Base-by-base conservation (phyloP, 768 basidiomycete genomes). In the Serendipita sp. region DNA sequence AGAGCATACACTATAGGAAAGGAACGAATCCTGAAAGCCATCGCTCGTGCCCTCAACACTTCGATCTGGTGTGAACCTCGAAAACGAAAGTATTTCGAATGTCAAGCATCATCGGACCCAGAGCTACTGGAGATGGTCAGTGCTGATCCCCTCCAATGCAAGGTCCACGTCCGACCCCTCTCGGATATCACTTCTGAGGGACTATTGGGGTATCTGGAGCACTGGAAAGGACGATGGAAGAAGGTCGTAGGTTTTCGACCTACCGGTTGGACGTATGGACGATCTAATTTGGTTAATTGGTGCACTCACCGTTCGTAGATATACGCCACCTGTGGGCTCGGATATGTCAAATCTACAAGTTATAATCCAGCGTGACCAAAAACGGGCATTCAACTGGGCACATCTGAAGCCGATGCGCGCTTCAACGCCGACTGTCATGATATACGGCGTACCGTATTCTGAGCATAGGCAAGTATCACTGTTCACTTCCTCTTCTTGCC, bases 1-100 rank as follows among this genome's bases (percentile, higher is more conserved):
- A 91, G 92, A 9, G 97, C 96, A 0, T 99, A 99, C 73, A 90
- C 90, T 0, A 91, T 98, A 56, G 96, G 96, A 42, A 99, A 99
- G 72, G 96, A 99, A 72, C 84, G 96, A 24, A 88, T 98, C 42
- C 93, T 96, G 42, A 96, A 97, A 81, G 95, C 89, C 0, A 83
- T 98, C 26, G 96, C 96, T 0, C 78, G 82, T 64, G 86, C 89
- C 0, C 73, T 99, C 14, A 74, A 79, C 45, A 81, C 85, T 22
- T 94, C 88, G 71, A 81, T 99, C 1, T 98, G 90, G 70, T 95
- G 92, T 71, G 93, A 97, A 68, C 68, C 81, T 0, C 82, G 87
- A 62, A 98, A 98, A 72, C 77, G 82, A 17, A 83, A 81, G 11
- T 86, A 96, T 48, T 75, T 98, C 20, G 82, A 81, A 48, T 94